Base-by-base conservation (phyloP, 805 yeast species). In the Candida insectalens region DNA sequence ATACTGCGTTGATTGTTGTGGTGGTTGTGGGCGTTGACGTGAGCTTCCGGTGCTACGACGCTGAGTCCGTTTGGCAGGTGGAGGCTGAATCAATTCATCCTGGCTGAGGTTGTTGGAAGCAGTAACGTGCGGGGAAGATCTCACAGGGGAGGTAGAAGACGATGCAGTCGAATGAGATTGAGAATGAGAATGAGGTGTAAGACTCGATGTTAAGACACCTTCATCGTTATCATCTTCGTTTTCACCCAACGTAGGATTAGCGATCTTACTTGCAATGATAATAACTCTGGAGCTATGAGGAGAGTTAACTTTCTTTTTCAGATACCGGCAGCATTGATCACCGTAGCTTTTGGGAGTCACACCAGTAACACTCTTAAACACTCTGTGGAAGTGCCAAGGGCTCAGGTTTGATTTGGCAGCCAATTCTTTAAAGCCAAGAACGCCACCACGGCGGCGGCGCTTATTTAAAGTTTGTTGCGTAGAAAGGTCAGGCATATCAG, bases 301-400 rank as follows among this genome's bases (percentile, higher is more conserved):
- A 12, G 49, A 45, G 31, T 46, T 43, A 9, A 29, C 34, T 19
- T 40, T 43, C 9, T 55, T 54, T 40, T 67, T 67, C 44, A 77
- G 62, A 45, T 55, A 74, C 41, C 72, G 77, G 65, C 74, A 78
- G 51, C 94, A 82, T 41, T 77, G 75, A 50, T 84, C 94, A 33
- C 95, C 95, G 48, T 84, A 84, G 5, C 83, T 79, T 61, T 84
- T 83, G 17, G 94, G 94, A 1, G 95, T 84, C 38, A 83, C 67
- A 2, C 94, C 89, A 4, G 94, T 82, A 40, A 84, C 83, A 36
- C 78, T 71, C 56, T 85, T 80, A 65, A 85, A 85, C 17, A 85
- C 94, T 33, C 95, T 65, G 62, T 85, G 95, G 57, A 85, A 85
- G 57, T 85, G 95, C 95, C 95, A 85, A 18, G 95, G 92, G 8